These are phyloP conservation scores for Xylaria longipes DNA, from an alignment of 495 filamentous ascomycete species.

Conservation along the genomic window DNA sequence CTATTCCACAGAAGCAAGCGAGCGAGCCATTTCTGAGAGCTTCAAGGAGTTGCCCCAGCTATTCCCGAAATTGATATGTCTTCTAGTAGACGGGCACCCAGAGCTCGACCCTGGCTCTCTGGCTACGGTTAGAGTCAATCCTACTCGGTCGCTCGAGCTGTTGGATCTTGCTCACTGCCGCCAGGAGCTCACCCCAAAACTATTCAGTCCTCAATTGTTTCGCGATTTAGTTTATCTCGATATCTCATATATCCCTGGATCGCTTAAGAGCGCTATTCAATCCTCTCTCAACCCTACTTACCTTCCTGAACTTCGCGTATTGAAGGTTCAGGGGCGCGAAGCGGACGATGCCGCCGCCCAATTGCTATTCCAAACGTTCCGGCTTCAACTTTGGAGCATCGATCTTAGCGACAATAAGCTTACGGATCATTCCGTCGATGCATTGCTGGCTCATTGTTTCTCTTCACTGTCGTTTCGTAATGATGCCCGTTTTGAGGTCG, in stretches of 20 bases:
- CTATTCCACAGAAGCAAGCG: conserved; percentile 42
- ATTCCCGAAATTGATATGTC: conserved; percentile 46
- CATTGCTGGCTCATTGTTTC: conserved; percentile 34
- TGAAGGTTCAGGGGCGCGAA: conserved; percentile 47
- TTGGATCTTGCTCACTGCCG: conserved; percentile 46
- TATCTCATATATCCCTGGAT: conserved; percentile 49
- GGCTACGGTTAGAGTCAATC: conserved; percentile 7
- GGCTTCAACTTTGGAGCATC: conserved; percentile 51
- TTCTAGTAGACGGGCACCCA: conserved; percentile 48
- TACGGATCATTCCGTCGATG: conserved; percentile 41
- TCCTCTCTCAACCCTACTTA: conserved; percentile 35
- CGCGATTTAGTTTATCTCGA: conserved; percentile 51
- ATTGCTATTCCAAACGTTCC: conserved; percentile 41
- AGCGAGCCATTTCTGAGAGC: conserved; percentile 39
- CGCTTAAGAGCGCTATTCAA: conserved; percentile 36
- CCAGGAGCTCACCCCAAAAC: conserved; percentile 37
- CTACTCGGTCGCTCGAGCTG: conserved; percentile 34
- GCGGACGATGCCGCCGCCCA: conserved; percentile 42
- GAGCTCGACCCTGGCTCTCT: conserved; percentile 42
- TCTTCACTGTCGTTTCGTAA: conserved; percentile 32
- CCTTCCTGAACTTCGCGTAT: conserved; percentile 48
- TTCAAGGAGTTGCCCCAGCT: conserved; percentile 36
- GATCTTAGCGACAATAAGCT: conserved; percentile 54
- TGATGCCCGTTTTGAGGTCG: conserved; percentile 39
- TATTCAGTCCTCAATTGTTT: conserved; percentile 42